These are phyloP conservation scores for Gonapodya prolifera DNA, from an alignment of 192 early-diverging fungal species.

Conservation along the genomic window DNA sequence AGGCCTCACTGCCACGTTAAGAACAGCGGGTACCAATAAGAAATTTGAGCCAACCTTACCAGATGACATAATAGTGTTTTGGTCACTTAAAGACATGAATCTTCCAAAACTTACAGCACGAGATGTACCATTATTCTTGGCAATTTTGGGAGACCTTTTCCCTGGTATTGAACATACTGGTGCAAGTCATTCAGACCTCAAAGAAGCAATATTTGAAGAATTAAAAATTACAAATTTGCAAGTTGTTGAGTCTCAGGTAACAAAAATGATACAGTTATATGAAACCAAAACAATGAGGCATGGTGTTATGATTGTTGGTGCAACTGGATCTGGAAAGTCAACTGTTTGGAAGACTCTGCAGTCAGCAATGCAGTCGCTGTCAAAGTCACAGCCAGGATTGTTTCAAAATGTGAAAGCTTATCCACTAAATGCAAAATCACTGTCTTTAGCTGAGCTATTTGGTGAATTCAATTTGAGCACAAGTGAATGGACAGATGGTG, in stretches of 20 bases:
- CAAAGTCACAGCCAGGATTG: neutral
- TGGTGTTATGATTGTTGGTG: slow-evolving; percentile 55
- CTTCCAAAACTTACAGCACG: slow-evolving; percentile 50
- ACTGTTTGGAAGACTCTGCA: neutral
- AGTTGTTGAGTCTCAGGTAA: slow-evolving; percentile 46
- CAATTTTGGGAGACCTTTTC: slow-evolving; percentile 49
- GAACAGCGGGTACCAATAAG: slow-evolving; percentile 49
- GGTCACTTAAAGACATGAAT: slow-evolving; percentile 53
- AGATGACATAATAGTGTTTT: slow-evolving; percentile 50
- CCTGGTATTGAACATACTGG: slow-evolving; percentile 47
- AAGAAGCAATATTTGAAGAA: slow-evolving; percentile 46
- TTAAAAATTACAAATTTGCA: slow-evolving; percentile 42
- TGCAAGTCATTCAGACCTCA: slow-evolving; percentile 40
- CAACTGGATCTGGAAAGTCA: slow-evolving; percentile 25
- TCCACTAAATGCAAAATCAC: slow-evolving; percentile 38
- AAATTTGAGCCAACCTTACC: slow-evolving; percentile 40
- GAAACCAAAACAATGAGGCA: slow-evolving; percentile 48
- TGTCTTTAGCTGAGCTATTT: slow-evolving; percentile 47
- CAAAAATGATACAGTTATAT: slow-evolving; percentile 48
- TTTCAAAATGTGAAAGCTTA: neutral
- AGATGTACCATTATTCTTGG: slow-evolving; percentile 52
- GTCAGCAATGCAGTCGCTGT: slow-evolving; percentile 11
- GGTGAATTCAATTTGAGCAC: slow-evolving; percentile 51
- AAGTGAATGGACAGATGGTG: slow-evolving; percentile 54
- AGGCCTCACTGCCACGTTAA: slow-evolving; percentile 49